These are phyloP conservation scores for Podochytrium sp. DNA, from an alignment of 192 early-diverging fungal genomes.

Conservation along the genomic window DNA sequence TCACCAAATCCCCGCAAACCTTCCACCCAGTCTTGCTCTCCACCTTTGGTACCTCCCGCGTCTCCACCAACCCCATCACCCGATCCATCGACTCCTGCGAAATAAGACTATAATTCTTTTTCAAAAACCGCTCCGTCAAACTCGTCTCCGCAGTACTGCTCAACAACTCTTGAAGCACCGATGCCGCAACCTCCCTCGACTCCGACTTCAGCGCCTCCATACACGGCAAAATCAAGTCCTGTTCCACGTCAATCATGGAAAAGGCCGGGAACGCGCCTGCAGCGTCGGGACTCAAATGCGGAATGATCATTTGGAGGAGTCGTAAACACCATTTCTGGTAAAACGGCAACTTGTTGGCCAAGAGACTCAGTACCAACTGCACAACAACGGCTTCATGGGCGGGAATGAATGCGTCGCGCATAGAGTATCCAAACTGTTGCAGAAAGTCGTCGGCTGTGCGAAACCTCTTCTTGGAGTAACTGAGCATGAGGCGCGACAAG, in stretches of 20 bases:
- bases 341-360: slow-evolving; percentile 63
- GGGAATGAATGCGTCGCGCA: slow-evolving; percentile 70
- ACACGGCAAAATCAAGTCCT: slow-evolving; percentile 70
- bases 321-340: slow-evolving; percentile 67
- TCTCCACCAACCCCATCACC: slow-evolving; percentile 6
- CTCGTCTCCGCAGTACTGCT: slow-evolving; percentile 14
- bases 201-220: slow-evolving; percentile 67
- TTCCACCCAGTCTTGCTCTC: slow-evolving; percentile 40
- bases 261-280: neutral
- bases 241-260: slow-evolving; percentile 51
- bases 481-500: slow-evolving; percentile 57
- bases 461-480: slow-evolving; percentile 69
- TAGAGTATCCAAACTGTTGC: slow-evolving; percentile 60
- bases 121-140: slow-evolving; percentile 21
- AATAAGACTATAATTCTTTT: slow-evolving; percentile 27
- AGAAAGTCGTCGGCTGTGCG: slow-evolving; percentile 76
- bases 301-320: slow-evolving; percentile 70
- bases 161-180: slow-evolving; percentile 72
- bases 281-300: slow-evolving; percentile 46
- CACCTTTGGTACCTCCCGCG: neutral
- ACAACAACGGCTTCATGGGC: slow-evolving; percentile 60
- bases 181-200: slow-evolving; percentile 66
- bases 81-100: slow-evolving; percentile 33
- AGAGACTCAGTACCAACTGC: slow-evolving; percentile 62
- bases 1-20: slow-evolving; percentile 23